A percentile compares a stretch with the other conserved stretches of the same genome.
These are phyloP conservation scores for Phytophthora foliorum DNA, from an alignment of 352 stramenopile genomes.

Conservation along the genomic window DNA sequence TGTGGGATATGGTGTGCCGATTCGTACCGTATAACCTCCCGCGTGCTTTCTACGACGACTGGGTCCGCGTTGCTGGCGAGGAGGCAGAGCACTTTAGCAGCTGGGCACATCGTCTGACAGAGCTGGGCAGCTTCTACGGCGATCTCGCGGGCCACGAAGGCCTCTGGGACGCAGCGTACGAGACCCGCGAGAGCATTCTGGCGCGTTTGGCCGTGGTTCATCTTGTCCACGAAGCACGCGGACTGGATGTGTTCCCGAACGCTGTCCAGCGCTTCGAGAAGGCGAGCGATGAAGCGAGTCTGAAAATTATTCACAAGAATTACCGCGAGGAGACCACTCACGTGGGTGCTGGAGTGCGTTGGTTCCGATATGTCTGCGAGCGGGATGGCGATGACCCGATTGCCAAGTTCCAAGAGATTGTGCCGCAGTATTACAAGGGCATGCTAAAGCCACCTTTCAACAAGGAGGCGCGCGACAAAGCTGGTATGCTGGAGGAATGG, in stretches of 20 bases:
- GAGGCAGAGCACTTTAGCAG: constrained; percentile 63
- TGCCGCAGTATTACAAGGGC: constrained; percentile 61
- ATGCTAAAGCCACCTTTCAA: constrained; percentile 71
- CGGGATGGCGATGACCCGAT: constrained; percentile 42
- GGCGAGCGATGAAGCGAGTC: constrained; percentile 46
- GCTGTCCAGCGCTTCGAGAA: constrained; percentile 60
- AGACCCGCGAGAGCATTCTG: constrained; percentile 49
- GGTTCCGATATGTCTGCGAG: constrained; percentile 55
- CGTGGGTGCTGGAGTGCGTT: constrained; percentile 49
- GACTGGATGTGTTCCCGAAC: constrained; percentile 62
- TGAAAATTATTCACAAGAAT: constrained; percentile 61
- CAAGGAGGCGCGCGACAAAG: constrained; percentile 52
- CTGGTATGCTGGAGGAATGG: constrained; percentile 59
- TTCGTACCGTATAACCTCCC: constrained; percentile 58
- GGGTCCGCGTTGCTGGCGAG: constrained; percentile 59
- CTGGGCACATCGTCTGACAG: constrained; percentile 55
- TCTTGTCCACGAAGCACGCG: constrained; percentile 67
- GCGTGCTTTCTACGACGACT: constrained; percentile 69
- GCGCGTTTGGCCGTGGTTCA: constrained; percentile 65
- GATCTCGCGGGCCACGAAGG: constrained; percentile 56
- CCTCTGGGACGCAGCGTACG: constrained; percentile 62
- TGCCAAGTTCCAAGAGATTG: constrained; percentile 57
- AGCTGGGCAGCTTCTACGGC: constrained; percentile 63
- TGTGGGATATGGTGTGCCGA: constrained; percentile 71
- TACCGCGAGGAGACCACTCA: constrained; percentile 64